phyloP scores from a whole-genome alignment of 1,139 yeast genomes.

The Diutina pseudorugosa region DNA sequence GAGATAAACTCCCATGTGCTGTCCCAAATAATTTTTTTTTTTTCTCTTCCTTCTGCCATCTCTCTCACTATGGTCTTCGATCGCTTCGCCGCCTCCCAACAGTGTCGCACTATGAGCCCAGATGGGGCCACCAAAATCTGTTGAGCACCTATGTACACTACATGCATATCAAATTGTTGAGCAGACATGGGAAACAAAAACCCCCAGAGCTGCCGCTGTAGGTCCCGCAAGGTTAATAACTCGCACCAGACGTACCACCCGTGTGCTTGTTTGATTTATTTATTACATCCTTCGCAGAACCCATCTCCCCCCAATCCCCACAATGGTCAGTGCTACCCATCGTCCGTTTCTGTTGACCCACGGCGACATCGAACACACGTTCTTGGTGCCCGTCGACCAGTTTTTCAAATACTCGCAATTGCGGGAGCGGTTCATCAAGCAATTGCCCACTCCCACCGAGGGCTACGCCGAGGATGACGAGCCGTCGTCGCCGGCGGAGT shows the following conservation, averaged over 20 bases:
- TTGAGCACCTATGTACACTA: not conserved
- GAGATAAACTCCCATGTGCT: too few relatives aligned
- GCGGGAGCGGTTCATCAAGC: slow-evolving; percentile 71
- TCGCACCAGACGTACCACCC: slow-evolving; percentile 1
- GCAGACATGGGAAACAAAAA: not conserved
- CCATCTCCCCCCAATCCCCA: not conserved
- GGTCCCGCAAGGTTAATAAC: not conserved
- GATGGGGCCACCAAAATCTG: not conserved
- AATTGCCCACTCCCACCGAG: slow-evolving; percentile 73
- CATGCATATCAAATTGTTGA: not conserved
- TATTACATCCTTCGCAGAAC: not conserved
- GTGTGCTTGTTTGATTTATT: not conserved
- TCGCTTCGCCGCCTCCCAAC: not conserved
- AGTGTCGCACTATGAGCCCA: not conserved
- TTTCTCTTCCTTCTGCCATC: not conserved
- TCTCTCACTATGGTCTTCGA: not conserved
- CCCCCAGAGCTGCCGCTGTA: not conserved
- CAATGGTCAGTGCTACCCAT: slow-evolving; percentile 3
- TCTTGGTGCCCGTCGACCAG: slow-evolving; percentile 73
- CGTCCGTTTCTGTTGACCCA: slow-evolving; percentile 73
- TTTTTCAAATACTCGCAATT: slow-evolving; percentile 78
- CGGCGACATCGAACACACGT: slow-evolving; percentile 79
- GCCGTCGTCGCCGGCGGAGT: slow-evolving; percentile 81
- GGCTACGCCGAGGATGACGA: slow-evolving; percentile 81
- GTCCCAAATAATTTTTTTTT: too few relatives aligned